Conservation (phyloP, 1,284 basidiomycete species). For the Fomitopsis palustris region DNA sequence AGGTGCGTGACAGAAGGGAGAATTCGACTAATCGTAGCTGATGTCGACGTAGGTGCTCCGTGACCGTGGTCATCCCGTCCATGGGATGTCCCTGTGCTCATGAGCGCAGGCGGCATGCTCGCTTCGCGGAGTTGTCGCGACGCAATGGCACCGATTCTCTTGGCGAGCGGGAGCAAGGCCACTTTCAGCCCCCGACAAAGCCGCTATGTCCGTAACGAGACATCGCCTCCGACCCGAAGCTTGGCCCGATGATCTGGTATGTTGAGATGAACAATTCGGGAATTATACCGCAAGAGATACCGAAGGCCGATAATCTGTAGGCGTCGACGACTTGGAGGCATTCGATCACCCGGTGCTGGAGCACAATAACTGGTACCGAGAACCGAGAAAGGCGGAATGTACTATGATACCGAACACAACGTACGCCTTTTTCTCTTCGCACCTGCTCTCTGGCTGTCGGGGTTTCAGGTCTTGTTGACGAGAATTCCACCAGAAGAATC, state of each 20-base stretch:
- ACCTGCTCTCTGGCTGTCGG: too few species aligned
- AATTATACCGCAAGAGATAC: not conserved
- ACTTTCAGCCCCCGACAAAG: not conserved
- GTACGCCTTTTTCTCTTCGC: too few species aligned
- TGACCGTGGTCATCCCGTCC: too few species aligned
- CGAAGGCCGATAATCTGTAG: not conserved
- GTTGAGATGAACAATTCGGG: not conserved
- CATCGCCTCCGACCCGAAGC: not conserved
- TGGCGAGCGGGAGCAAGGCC: not conserved
- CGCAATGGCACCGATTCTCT: not conserved
- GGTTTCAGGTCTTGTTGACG: too few species aligned
- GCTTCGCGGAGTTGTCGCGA: not conserved
- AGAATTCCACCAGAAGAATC: too few species aligned
- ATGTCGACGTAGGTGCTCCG: not conserved
- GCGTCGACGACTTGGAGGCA: too few species aligned
- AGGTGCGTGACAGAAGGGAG: not conserved
- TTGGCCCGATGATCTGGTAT: slow-evolving; percentile 1
- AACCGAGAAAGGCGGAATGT: not conserved
- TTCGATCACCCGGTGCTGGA: not conserved
- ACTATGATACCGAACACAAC: too few species aligned
- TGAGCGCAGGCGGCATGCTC: too few species aligned
- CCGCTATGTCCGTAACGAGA: not conserved
- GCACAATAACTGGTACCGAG: not conserved
- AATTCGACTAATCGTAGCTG: not conserved
- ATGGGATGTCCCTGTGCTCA: too few species aligned